Evolutionary conservation across 805 yeast genomes (phyloP).

Genomic region (Brettanomyces custersianus): DNA sequence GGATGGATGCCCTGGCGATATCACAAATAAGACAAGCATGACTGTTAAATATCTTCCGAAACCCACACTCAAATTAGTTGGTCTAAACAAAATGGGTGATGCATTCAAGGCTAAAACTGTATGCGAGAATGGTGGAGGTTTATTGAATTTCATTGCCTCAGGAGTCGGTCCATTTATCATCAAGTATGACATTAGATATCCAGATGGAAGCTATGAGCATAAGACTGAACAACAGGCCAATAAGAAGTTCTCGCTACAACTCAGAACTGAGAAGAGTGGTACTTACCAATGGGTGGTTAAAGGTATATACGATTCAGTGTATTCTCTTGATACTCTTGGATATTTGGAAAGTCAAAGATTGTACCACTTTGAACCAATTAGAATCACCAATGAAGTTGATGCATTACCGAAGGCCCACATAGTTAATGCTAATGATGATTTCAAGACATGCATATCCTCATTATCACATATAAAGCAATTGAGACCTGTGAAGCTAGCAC

Average conservation of each 20-base stretch:
- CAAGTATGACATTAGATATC: conserved; percentile 52
- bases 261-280: conserved; percentile 43
- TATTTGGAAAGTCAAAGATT: conserved; percentile 14
- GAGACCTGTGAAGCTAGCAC: conserved; percentile 45
- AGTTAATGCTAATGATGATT: conserved; percentile 7
- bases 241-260: conserved; percentile 23
- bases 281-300: conserved; percentile 50
- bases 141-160: conserved; percentile 31
- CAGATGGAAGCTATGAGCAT: conserved; percentile 40
- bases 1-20: conserved; percentile 37
- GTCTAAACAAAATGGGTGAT: background rate
- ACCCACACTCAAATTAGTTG: conserved; percentile 17
- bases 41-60: conserved; percentile 21
- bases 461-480: conserved; percentile 19
- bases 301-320: conserved; percentile 58
- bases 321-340: conserved; percentile 32
- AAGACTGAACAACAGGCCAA: conserved; percentile 39
- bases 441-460: conserved; percentile 24
- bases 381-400: conserved; percentile 43
- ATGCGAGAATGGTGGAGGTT: conserved; percentile 19
- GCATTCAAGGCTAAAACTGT: conserved; percentile 8
- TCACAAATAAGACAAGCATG: conserved; percentile 16
- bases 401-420: conserved; percentile 49
- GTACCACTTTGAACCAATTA: conserved; percentile 25
- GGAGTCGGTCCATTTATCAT: conserved; percentile 64